These are phyloP conservation scores for Geranium rotundifolium DNA, from an alignment of 345 rosid species.

Conservation along the genomic window DNA sequence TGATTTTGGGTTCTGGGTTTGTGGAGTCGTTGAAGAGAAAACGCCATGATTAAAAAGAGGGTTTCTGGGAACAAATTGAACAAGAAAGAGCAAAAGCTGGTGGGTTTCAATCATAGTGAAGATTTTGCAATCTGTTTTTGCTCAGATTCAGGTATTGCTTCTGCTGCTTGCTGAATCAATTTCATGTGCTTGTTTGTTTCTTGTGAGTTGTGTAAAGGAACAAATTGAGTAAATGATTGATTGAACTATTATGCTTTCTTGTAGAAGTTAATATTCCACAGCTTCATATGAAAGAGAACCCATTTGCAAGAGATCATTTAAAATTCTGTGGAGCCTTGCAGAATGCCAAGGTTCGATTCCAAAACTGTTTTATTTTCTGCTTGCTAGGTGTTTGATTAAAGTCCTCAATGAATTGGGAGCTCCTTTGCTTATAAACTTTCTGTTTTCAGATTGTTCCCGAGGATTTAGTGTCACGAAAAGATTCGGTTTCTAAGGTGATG, in stretches of 20 bases:
- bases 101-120: neutral
- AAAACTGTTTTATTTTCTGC: neutral
- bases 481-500: conserved; percentile 10
- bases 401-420: neutral
- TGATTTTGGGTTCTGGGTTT: neutral
- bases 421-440: neutral
- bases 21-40: neutral
- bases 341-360: conserved; percentile 8
- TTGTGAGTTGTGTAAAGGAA: neutral
- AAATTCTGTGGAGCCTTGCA: conserved; percentile 6
- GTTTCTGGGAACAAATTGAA: neutral
- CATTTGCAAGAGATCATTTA: neutral
- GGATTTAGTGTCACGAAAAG: neutral
- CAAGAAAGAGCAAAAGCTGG: neutral
- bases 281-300: neutral
- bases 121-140: conserved; percentile 3
- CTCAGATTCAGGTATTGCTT: conserved; percentile 12
- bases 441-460: conserved; percentile 6
- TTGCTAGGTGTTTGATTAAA: neutral
- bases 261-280: neutral
- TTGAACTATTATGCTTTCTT: neutral
- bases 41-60: conserved; percentile 8
- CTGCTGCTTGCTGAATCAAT: neutral
- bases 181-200: neutral
- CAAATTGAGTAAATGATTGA: neutral